Conservation (phyloP, 2,329 filamentous ascomycete species). For the Verticillium dahliae region DNA sequence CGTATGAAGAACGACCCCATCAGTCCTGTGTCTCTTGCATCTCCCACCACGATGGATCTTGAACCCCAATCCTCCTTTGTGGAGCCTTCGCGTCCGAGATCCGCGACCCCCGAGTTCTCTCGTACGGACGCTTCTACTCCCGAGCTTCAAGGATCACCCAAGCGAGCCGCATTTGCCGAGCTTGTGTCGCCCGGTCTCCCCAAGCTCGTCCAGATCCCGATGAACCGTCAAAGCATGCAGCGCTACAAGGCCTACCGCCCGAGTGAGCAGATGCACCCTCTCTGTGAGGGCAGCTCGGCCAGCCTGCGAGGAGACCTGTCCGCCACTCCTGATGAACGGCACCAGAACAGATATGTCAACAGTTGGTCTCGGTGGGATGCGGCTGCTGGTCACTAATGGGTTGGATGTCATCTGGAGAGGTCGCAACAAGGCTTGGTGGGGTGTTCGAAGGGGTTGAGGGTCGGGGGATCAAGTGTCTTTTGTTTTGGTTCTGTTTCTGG, state of each 20-base stretch:
- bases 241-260: constrained; percentile 9
- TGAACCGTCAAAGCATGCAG: constrained; percentile 7
- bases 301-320: constrained; percentile 5
- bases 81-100: not conserved
- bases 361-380: not conserved
- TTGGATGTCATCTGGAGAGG: not conserved
- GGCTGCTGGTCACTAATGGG: not conserved
- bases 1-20: constrained; percentile 11
- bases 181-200: constrained; percentile 10
- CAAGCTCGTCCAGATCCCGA: constrained; percentile 9
- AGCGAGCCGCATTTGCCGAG: constrained; percentile 10
- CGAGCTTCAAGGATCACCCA: constrained; percentile 10
- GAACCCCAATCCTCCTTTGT: not conserved
- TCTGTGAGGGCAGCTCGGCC: constrained; percentile 3
- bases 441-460: not conserved
- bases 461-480: not conserved
- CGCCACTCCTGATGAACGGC: not conserved
- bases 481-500: not conserved
- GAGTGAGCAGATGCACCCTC: constrained; percentile 2
- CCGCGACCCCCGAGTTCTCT: not conserved
- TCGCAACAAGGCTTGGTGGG: not conserved
- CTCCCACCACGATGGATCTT: not conserved
- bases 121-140: constrained; percentile 9
- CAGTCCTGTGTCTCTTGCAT: constrained; percentile 1
- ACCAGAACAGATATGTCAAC: not conserved